Conservation (phyloP, 768 basidiomycete genomes). For the Nidularia sp. region DNA sequence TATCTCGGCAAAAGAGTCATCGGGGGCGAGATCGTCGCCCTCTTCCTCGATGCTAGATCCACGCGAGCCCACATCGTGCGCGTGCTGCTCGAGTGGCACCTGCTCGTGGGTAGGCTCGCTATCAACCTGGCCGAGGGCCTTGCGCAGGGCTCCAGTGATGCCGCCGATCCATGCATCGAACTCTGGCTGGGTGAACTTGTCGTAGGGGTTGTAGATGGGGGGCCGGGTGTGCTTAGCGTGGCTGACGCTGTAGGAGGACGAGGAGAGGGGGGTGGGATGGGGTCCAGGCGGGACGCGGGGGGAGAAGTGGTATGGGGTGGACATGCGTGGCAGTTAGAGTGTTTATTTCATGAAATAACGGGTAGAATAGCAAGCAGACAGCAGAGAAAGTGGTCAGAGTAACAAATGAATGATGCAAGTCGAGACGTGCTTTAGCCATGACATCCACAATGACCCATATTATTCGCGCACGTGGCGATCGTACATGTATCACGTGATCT, state of each 20-base stretch:
- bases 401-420: too few species aligned
- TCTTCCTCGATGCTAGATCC: constrained; percentile 14
- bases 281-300: constrained; percentile 7
- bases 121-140: constrained; percentile 52
- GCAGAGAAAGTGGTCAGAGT: too few species aligned
- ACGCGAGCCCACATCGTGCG: constrained; percentile 1
- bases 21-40: constrained; percentile 27
- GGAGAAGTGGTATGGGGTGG: constrained; percentile 4
- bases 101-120: constrained; percentile 3
- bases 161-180: constrained; percentile 71
- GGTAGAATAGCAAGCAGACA: too few species aligned
- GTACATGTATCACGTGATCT: too few species aligned
- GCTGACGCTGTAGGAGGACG: constrained; percentile 7
- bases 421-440: too few species aligned
- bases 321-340: constrained; percentile 3
- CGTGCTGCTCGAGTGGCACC: constrained; percentile 11
- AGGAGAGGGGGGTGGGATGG: constrained; percentile 17
- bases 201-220: constrained; percentile 69
- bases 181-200: constrained; percentile 63
- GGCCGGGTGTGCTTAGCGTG: constrained; percentile 23
- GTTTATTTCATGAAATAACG: too few species aligned
- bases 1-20: constrained; percentile 56
- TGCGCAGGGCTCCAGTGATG: constrained; percentile 52
- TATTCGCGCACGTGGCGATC: too few species aligned
- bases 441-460: too few species aligned